These are phyloP conservation scores for Quillaja saponaria DNA, from an alignment of 306 rosid genomes.

Conservation along the genomic window DNA sequence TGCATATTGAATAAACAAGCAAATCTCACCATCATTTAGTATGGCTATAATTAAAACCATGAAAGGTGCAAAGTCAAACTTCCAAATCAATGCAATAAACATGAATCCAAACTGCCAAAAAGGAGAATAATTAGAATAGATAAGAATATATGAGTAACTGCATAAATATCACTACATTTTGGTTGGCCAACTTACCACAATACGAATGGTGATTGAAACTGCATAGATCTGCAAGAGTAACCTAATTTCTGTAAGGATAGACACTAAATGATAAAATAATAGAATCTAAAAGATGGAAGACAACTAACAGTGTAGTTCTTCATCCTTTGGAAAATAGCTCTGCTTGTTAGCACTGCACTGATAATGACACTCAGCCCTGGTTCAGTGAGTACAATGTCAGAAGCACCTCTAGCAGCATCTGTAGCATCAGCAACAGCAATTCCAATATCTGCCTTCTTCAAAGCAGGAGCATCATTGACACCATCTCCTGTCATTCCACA, in stretches of 20 bases:
- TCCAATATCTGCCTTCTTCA: constrained; percentile 95
- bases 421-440: constrained; percentile 99
- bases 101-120: constrained; percentile 85
- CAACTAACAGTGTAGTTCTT: constrained; percentile 90
- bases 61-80: constrained; percentile 94
- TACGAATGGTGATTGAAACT: constrained; percentile 96
- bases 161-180: background rate
- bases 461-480: constrained; percentile 96
- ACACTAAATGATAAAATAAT: constrained; percentile 11
- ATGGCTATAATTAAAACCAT: constrained; percentile 96
- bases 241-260: constrained; percentile 21
- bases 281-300: constrained; percentile 8
- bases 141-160: background rate
- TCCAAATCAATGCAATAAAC: constrained; percentile 97
- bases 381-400: constrained; percentile 97
- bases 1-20: constrained; percentile 4
- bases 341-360: constrained; percentile 96
- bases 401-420: constrained; percentile 97
- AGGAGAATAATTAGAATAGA: constrained; percentile 24
- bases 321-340: constrained; percentile 99
- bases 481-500: constrained; percentile 99
- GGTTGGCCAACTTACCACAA: constrained; percentile 68
- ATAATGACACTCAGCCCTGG: constrained; percentile 97
- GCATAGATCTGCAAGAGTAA: constrained; percentile 80
- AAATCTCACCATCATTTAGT: constrained; percentile 81